Base-by-base conservation (phyloP, 495 filamentous ascomycete species). In the Xylaria scruposa region DNA sequence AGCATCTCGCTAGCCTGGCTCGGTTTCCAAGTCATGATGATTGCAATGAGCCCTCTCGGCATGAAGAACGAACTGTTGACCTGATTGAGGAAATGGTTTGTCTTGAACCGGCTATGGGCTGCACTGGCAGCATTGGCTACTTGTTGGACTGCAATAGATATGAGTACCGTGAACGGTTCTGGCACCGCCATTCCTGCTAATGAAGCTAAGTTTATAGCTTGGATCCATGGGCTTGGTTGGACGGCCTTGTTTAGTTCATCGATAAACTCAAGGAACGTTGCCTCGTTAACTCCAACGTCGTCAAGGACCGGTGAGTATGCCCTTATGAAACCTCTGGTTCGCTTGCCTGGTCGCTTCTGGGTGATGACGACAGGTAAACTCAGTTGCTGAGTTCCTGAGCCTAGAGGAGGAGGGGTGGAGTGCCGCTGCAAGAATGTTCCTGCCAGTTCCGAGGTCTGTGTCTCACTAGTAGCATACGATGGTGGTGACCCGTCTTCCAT, bases 11-110 rank as follows among this genome's bases (percentile, higher is more conserved):
- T 62, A 5, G 74, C 59, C 0, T 76, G 77, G 13, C 85, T 80
- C 2, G 87, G 84, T 26, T 88, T 84, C 78, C 84, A 90, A 26
- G 86, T 88, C 86, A 91, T 88, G 58, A 91, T 77, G 4, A 91
- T 75, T 64, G 84, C 86, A 75, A 84, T 88, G 1, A 91, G 82
- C 6, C 88, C 89, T 38, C 83, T 84, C 0, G 88, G 88, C 29
- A 80, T 81, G 77, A 90, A 90, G 62, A 89, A 85, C 42, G 86
- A 80, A 15, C 83, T 76, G 76, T 90, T 90, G 73, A 88, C 82
- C 56, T 82, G 77, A 58, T 87, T 82, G 29, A 91, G 83, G 78
- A 86, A 90, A 8, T 70, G 76, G 65, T 88, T 90, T 1, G 86
- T 83, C 63, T 86, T 85, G 62, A 58, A 33, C 53, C 81, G 71